phyloP scores from a whole-genome alignment of 1,284 basidiomycete species.

The Rhodotorula sp. region DNA sequence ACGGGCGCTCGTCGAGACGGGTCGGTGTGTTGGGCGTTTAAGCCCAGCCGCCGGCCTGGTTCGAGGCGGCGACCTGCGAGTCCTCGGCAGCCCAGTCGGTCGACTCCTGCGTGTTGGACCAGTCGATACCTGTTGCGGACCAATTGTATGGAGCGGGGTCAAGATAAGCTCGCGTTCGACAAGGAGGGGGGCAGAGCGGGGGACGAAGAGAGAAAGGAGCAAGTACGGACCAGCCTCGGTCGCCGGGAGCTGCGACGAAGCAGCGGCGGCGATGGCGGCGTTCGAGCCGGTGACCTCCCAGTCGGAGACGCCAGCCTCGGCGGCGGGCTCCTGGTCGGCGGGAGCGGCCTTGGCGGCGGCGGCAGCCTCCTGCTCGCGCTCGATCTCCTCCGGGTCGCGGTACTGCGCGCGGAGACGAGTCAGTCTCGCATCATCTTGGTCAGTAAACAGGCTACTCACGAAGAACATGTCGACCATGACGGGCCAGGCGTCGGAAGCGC shows the following conservation, averaged over 20 bases:
- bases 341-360: constrained; percentile 56
- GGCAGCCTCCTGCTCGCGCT: constrained; percentile 92
- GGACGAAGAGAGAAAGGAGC: background rate
- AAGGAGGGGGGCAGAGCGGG: background rate
- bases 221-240: constrained; percentile 41
- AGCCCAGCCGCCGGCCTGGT: background rate
- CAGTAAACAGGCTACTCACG: constrained; percentile 10
- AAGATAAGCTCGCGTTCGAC: constrained; percentile 17
- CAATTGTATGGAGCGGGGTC: constrained; percentile 26
- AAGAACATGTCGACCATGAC: constrained; percentile 99
- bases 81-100: constrained; percentile 38
- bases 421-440: background rate
- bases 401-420: constrained; percentile 55
- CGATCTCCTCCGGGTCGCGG: constrained; percentile 98
- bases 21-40: too few relatives aligned
- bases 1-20: background rate
- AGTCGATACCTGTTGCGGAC: constrained; percentile 41
- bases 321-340: constrained; percentile 47
- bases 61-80: background rate
- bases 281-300: constrained; percentile 45
- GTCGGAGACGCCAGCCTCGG: constrained; percentile 54
- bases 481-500: constrained; percentile 87
- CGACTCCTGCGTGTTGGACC: constrained; percentile 23
- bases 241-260: constrained; percentile 40
- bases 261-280: constrained; percentile 50